Percentiles rank a stretch among this genome's conserved stretches.
These are phyloP conservation scores for Saccharomyces hybrid DNA, from an alignment of 1,139 yeast genomes.

Conservation along the genomic window DNA sequence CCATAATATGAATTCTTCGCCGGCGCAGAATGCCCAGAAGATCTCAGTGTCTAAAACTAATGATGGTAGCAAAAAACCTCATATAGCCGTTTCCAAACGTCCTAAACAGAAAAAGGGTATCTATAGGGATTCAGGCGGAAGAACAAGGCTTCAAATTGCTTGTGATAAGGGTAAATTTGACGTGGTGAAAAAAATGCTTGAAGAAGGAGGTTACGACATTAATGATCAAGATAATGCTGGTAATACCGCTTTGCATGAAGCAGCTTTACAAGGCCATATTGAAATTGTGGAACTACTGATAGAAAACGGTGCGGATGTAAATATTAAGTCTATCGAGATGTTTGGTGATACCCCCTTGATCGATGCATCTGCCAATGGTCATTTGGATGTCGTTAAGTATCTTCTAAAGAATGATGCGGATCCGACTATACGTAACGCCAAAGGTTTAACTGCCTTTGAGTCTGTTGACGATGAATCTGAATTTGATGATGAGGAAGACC, in stretches of 20 bases:
- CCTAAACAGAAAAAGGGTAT: slow-evolving; percentile 38
- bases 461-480: slow-evolving; percentile 39
- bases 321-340: slow-evolving; percentile 71
- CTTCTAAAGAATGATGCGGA: slow-evolving; percentile 72
- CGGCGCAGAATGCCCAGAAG: slow-evolving; percentile 9
- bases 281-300: slow-evolving; percentile 50
- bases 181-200: slow-evolving; percentile 51
- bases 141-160: slow-evolving; percentile 68
- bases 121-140: slow-evolving; percentile 81
- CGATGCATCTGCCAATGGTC: slow-evolving; percentile 86
- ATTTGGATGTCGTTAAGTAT: slow-evolving; percentile 58
- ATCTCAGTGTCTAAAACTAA: neutral
- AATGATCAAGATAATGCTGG: slow-evolving; percentile 91
- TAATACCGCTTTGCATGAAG: slow-evolving; percentile 83
- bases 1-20: slow-evolving; percentile 27
- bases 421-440: slow-evolving; percentile 72
- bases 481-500: slow-evolving; percentile 33
- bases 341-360: slow-evolving; percentile 85
- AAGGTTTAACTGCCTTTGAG: slow-evolving; percentile 74
- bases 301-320: slow-evolving; percentile 61
- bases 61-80: slow-evolving; percentile 5
- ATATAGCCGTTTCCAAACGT: slow-evolving; percentile 14
- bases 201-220: slow-evolving; percentile 57
- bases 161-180: slow-evolving; percentile 72
- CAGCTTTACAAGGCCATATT: slow-evolving; percentile 73